These are phyloP conservation scores for Emydomyces testavorans DNA, from an alignment of 2,329 filamentous ascomycete genomes.

Conservation along the genomic window DNA sequence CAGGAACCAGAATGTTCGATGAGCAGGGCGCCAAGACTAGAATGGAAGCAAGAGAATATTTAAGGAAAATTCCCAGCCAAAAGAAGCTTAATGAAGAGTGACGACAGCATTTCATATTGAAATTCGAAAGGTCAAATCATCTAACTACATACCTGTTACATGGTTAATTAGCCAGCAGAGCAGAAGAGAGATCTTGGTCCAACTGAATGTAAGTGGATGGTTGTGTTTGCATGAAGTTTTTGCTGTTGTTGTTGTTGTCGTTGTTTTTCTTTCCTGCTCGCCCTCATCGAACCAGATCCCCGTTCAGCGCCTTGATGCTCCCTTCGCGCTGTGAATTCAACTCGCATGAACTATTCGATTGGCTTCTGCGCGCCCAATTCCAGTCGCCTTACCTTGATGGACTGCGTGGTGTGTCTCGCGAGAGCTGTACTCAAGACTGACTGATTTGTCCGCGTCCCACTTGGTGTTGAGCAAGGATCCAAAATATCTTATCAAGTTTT, in stretches of 20 bases:
- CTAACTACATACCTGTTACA: too few relatives aligned
- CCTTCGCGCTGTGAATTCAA: slow-evolving; percentile 12
- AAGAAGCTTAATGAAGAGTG: not conserved
- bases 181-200: too few relatives aligned
- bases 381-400: not conserved
- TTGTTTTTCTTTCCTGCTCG: slow-evolving; percentile 19
- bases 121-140: not conserved
- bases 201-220: too few relatives aligned
- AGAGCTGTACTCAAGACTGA: not conserved
- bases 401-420: not conserved
- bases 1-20: slow-evolving; percentile 34
- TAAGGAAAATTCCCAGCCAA: slow-evolving; percentile 8
- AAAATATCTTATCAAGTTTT: slow-evolving; percentile 1
- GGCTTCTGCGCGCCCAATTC: not conserved
- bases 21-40: slow-evolving; percentile 17
- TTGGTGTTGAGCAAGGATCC: too few relatives aligned
- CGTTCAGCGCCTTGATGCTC: not conserved
- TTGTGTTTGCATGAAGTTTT: not conserved
- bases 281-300: slow-evolving; percentile 13
- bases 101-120: not conserved
- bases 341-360: slow-evolving; percentile 11
- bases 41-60: slow-evolving; percentile 15
- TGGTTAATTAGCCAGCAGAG: too few relatives aligned
- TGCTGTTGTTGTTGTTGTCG: slow-evolving; percentile 14
- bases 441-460: not conserved